Percentiles rank a stretch among this genome's conserved stretches.
phyloP scores from a whole-genome alignment of 1,284 basidiomycete species.

The Trichosporon sp. region DNA sequence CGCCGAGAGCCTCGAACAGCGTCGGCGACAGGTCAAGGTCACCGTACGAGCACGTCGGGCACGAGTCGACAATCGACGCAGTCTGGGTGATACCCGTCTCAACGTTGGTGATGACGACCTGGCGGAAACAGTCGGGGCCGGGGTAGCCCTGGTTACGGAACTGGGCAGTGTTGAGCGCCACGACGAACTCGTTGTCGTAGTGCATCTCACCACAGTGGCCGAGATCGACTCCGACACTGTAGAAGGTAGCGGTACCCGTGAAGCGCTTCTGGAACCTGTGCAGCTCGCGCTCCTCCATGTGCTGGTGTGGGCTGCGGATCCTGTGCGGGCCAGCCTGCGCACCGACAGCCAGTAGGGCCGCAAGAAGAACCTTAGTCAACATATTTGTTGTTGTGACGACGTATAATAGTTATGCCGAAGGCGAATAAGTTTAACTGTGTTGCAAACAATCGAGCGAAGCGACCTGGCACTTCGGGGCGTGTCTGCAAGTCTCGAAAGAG shows the following conservation, averaged over 20 bases:
- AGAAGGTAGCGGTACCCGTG: background rate
- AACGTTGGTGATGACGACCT: constrained; percentile 62
- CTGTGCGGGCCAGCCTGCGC: background rate
- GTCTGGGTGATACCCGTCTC: constrained; percentile 51
- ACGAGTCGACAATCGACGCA: constrained; percentile 63
- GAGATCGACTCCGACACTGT: constrained; percentile 1
- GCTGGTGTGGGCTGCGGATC: background rate
- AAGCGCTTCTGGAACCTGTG: constrained; percentile 1
- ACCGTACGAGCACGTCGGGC: constrained; percentile 49
- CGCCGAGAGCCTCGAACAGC: constrained; percentile 58
- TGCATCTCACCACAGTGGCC: constrained; percentile 2
- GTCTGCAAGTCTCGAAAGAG: background rate
- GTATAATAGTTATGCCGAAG: background rate
- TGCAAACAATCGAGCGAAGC: background rate
- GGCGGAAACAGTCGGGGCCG: constrained; percentile 58
- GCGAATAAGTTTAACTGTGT: no score
- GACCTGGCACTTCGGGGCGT: background rate
- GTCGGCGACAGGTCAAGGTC: constrained; percentile 71
- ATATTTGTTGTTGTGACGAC: background rate
- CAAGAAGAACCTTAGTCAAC: background rate
- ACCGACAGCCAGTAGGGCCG: background rate
- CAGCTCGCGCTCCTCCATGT: background rate
- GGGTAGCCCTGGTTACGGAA: constrained; percentile 57
- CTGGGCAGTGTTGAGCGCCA: constrained; percentile 45
- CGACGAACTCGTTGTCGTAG: constrained; percentile 35